Conservation (phyloP, 768 basidiomycete species). For the Dioszegia hungarica region DNA sequence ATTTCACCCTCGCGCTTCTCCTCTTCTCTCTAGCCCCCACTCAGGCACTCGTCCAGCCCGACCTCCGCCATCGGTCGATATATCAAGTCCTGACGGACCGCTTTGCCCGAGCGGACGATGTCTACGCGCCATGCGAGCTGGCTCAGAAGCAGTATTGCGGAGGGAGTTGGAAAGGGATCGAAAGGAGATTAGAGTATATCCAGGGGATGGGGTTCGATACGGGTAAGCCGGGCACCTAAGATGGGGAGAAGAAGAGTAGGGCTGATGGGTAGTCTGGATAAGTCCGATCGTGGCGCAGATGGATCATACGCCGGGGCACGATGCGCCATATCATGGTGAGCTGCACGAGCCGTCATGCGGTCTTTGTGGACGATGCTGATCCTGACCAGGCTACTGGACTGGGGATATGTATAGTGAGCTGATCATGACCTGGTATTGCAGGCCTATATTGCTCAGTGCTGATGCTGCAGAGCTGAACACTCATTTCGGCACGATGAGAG, state of each 20-base stretch:
- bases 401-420: conserved; percentile 32
- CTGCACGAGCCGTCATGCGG: neutral
- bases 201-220: conserved; percentile 51
- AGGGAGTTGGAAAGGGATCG: conserved; percentile 46
- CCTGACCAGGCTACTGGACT: conserved; percentile 39
- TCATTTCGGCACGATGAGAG: conserved; percentile 42
- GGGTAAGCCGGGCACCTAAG: conserved; percentile 11
- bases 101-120: conserved; percentile 36
- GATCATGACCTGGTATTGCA: no score
- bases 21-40: neutral
- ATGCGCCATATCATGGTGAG: conserved; percentile 47
- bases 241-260: neutral
- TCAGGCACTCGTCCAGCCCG: conserved; percentile 14
- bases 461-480: conserved; percentile 43
- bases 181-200: conserved; percentile 47
- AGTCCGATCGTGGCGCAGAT: conserved; percentile 49
- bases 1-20: neutral
- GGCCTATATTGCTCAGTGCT: no score
- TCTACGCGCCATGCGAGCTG: conserved; percentile 17
- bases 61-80: conserved; percentile 32
- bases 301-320: conserved; percentile 21
- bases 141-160: conserved; percentile 41
- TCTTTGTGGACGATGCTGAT: no score
- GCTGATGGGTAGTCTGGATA: conserved; percentile 44
- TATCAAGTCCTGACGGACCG: conserved; percentile 49